Evolutionary conservation across 2,329 filamentous ascomycete genomes (phyloP), one percentile per base, ranked within the genome.

Genomic region (Didymosphaeria variabile): DNA sequence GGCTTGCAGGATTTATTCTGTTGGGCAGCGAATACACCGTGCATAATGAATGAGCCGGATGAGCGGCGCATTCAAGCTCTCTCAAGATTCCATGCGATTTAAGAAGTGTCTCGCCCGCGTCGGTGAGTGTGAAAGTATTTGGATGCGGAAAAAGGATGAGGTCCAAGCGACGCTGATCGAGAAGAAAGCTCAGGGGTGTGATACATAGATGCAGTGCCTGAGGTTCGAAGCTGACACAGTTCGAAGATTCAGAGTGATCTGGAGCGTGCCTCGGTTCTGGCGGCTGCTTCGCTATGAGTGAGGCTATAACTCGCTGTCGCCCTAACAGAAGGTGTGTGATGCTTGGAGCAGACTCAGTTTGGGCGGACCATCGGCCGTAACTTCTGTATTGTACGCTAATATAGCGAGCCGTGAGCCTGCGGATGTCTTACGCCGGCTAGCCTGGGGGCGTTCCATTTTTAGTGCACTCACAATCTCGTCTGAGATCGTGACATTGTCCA

Each of bases 1-100:
- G 51, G 51, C 51, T 44, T 54, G 51, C 23, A 54, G 51, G 51
- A 53, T 53, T 5, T 4, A 29, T 15, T n/a, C 13, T 23, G 31
- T 26, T 52, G n/a, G 21, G 49, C 32, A 17, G 32, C 49, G 38
- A 2, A n/a, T 36, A 38, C n/a, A 40, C 38, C 38, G 49, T 36
- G 34, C 49, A 19, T n/a, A n/a, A 21, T 3, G 32, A 52, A 34
- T n/a, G 49, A 52, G 32, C 32, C 32, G n/a, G 19, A 12, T 5
- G 32, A 23, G 32, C 49, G 49, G 49, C 42, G 17, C 19, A 23
- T 23, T 21, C 19, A 23, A 21, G 19, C 10, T 45, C 10, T 45
- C 1, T 23, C 19, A 5, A 9, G 1, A 45, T 10, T 13, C 10
- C 42, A 21, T 10, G 12, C 21, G 3, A 5, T 2, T n/a, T 12